Conservation (phyloP, 768 basidiomycete species). For the Auriscalpium orientale region DNA sequence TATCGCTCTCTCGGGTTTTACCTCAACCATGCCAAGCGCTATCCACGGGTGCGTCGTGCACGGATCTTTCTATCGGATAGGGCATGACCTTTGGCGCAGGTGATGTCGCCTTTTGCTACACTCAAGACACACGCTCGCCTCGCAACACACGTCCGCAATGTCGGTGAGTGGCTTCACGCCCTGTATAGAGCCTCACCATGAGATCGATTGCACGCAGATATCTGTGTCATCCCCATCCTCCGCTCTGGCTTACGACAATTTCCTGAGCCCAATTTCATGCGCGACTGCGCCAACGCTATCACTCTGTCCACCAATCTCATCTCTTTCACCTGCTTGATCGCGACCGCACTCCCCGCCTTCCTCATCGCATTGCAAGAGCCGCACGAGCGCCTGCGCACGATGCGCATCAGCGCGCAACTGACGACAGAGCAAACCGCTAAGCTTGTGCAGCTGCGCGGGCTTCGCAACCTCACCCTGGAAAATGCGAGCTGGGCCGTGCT, state of each 20-base stretch:
- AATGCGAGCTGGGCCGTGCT: conserved; percentile 56
- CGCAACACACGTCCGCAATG: conserved; percentile 49
- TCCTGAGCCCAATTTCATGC: conserved; percentile 40
- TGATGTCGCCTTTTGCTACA: conserved; percentile 55
- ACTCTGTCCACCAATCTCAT: conserved; percentile 42
- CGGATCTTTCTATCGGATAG: background rate
- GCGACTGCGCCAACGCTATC: conserved; percentile 44
- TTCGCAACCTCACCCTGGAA: conserved; percentile 47
- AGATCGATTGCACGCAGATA: conserved; percentile 29
- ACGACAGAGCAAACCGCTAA: conserved; percentile 40
- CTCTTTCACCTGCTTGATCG: conserved; percentile 46
- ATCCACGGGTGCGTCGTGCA: conserved; percentile 34
- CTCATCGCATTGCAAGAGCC: conserved; percentile 40
- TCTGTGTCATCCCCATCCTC: conserved; percentile 39
- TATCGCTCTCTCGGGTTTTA: conserved; percentile 54
- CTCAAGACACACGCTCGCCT: conserved; percentile 45
- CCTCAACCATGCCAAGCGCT: conserved; percentile 48
- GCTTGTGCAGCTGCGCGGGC: conserved; percentile 31
- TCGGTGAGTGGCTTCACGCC: conserved; percentile 34
- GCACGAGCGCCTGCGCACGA: conserved; percentile 29
- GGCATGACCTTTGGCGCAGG: conserved; percentile 17
- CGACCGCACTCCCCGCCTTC: conserved; percentile 41
- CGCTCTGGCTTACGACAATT: conserved; percentile 14
- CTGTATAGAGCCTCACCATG: no score
- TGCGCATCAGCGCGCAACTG: conserved; percentile 49